Evolutionary conservation across 495 filamentous ascomycete genomes (phyloP).

Genomic region (Clavariopsis aquatica): DNA sequence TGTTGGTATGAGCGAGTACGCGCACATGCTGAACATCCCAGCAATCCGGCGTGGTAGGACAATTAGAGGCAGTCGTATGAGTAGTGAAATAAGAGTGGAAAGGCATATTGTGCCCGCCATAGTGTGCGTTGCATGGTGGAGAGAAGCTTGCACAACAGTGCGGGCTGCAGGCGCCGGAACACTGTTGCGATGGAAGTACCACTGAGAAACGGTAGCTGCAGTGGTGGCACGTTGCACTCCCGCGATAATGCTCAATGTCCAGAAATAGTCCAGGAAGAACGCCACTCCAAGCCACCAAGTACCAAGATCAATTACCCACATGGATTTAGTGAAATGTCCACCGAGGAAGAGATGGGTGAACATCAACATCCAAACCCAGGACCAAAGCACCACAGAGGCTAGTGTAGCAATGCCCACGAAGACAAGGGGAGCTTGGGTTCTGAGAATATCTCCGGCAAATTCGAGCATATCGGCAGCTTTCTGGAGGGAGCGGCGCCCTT

Average conservation of each 20-base stretch:
- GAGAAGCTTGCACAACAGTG: conserved; percentile 78
- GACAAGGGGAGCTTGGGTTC: conserved; percentile 81
- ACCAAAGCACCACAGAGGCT: conserved; percentile 77
- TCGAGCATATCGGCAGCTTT: conserved; percentile 85
- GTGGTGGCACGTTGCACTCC: conserved; percentile 89
- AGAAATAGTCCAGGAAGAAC: conserved; percentile 92
- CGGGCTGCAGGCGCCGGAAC: conserved; percentile 72
- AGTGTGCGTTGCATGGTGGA: conserved; percentile 75
- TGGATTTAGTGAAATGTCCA: conserved; percentile 63
- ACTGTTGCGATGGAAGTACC: conserved; percentile 95
- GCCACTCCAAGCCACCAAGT: conserved; percentile 90
- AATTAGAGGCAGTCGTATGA: conserved; percentile 82
- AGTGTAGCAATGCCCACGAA: conserved; percentile 77
- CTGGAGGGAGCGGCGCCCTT: conserved; percentile 73
- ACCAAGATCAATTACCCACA: conserved; percentile 76
- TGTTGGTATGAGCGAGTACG: conserved; percentile 78
- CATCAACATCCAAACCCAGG: conserved; percentile 95
- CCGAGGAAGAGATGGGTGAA: conserved; percentile 92
- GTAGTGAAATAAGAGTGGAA: conserved; percentile 74
- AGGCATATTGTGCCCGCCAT: conserved; percentile 93
- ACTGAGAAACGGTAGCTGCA: conserved; percentile 93
- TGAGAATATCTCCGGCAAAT: conserved; percentile 83
- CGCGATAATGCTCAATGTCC: conserved; percentile 83
- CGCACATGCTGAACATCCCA: conserved; percentile 61
- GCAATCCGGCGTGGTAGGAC: conserved; percentile 73